Evolutionary conservation across 73 alveolate genomes (phyloP), one percentile per base, ranked within the genome.

Genomic region (Paramecium biaurelia): DNA sequence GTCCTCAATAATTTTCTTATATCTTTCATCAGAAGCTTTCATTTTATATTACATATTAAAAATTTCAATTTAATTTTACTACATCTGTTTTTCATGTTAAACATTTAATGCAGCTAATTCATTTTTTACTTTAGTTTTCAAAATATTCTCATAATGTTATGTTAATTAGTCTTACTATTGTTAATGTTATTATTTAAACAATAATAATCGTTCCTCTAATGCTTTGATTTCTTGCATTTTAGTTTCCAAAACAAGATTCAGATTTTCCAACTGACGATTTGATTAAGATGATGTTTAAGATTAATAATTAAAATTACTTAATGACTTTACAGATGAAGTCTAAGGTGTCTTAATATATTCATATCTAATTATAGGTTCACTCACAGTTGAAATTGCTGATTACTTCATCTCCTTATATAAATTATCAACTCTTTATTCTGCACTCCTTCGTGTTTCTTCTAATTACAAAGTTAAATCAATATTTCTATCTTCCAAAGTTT

Each of bases 241-340:
- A 8, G 86, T 72, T 10, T 32, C 86, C 30, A 72, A 72, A 28
- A 72, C 86, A 9, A 72, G 21, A 37, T 72, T 72, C 1, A 72
- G 58, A 72, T 38, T 72, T 72, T 72, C 86, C 84, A 63, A 63
- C 84, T 63, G 84, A 63, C 84, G 84, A 63, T 26, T 63, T 63
- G 84, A 63, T 63, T 63, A 14, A 3, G 21, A 5, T 63, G 47
- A 63, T 11, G 47, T 11, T 26, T 63, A 34, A 14, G 84, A 12
- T 12, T 32, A 28, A 30, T 67, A 24, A 67, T 67, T 67, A 4
- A 3, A 26, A 20, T 32, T 67, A 67, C 28, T 67, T 26, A 30
- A 23, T 67, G 84, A 67, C 45, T 67, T 30, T 20, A 32, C n/a
- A 67, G 84, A 67, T 26, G 38, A 30, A 11, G 86, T 10, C 8